A percentile compares a stretch with the other conserved stretches of the same genome.
phyloP scores from a whole-genome alignment of 768 basidiomycete genomes.

The Termitomyces sp. region DNA sequence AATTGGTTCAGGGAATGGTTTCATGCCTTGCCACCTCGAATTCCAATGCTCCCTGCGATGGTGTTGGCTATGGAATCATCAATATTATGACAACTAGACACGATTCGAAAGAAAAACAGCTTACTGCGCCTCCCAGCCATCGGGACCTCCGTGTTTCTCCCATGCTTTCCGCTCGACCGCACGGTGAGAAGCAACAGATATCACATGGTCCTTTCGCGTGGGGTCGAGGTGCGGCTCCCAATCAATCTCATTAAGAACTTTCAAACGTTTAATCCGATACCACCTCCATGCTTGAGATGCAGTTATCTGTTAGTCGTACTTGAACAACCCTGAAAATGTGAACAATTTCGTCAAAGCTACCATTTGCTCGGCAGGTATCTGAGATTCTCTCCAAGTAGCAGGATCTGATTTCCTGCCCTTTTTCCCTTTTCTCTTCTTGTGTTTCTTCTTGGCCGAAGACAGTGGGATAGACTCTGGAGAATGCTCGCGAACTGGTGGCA shows the following conservation, averaged over 20 bases:
- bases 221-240: not conserved
- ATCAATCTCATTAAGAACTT: not conserved
- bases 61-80: not conserved
- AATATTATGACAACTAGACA: not conserved
- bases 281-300: not conserved
- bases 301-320: not conserved
- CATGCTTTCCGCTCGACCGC: slow-evolving; percentile 10
- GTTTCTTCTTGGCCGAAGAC: not conserved
- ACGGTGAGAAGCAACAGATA: not conserved
- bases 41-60: no score
- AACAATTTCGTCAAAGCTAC: not conserved
- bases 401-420: not conserved
- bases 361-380: not conserved
- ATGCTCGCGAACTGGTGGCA: not conserved
- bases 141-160: slow-evolving; percentile 8
- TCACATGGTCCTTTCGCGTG: no score
- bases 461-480: not conserved
- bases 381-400: not conserved
- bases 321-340: no score
- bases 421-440: no score
- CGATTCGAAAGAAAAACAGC: not conserved
- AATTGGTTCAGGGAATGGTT: not conserved
- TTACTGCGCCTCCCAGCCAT: slow-evolving; percentile 1
- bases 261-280: not conserved
- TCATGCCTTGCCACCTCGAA: not conserved